A percentile compares a stretch with the other conserved stretches of the same genome.
phyloP scores from a whole-genome alignment of 805 yeast genomes.

The Sugiyamaella floridensis region DNA sequence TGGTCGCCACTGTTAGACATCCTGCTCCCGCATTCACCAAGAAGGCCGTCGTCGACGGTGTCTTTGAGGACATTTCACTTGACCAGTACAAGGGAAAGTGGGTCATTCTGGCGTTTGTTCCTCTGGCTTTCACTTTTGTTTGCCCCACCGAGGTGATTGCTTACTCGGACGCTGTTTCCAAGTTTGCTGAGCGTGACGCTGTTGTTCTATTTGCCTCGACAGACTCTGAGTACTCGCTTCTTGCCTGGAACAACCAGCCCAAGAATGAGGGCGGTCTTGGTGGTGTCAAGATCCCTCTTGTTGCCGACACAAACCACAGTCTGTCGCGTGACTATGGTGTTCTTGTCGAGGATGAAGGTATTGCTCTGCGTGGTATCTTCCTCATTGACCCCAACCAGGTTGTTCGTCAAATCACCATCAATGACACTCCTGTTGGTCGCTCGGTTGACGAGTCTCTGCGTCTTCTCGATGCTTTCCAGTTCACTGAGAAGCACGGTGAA shows the following conservation, averaged over 20 bases:
- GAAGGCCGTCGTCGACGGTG: slow-evolving; percentile 96
- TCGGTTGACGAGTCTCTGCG: slow-evolving; percentile 96
- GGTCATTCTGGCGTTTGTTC: slow-evolving; percentile 95
- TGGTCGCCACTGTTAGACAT: slow-evolving; percentile 87
- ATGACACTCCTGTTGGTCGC: slow-evolving; percentile 99
- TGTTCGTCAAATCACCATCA: slow-evolving; percentile 94
- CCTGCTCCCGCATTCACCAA: slow-evolving; percentile 96
- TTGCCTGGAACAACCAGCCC: slow-evolving; percentile 97
- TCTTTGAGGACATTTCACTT: slow-evolving; percentile 88
- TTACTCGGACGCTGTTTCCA: slow-evolving; percentile 89
- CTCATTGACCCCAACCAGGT: slow-evolving; percentile 93
- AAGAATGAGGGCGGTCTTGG: slow-evolving; percentile 99
- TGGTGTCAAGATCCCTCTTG: slow-evolving; percentile 84
- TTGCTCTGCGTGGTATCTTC: slow-evolving; percentile 97
- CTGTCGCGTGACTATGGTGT: slow-evolving; percentile 96
- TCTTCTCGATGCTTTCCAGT: slow-evolving; percentile 98
- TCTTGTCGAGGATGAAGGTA: slow-evolving; percentile 89
- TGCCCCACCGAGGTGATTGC: slow-evolving; percentile 99
- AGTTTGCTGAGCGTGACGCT: slow-evolving; percentile 79
- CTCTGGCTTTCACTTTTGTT: slow-evolving; percentile 98
- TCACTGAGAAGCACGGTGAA: slow-evolving; percentile 98
- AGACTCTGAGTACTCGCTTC: slow-evolving; percentile 94
- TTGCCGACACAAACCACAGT: slow-evolving; percentile 96
- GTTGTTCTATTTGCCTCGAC: slow-evolving; percentile 94
- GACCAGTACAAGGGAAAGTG: slow-evolving; percentile 97